Evolutionary conservation across 441 rosid species (phyloP).

Genomic region (Euphorbia celastroides): DNA sequence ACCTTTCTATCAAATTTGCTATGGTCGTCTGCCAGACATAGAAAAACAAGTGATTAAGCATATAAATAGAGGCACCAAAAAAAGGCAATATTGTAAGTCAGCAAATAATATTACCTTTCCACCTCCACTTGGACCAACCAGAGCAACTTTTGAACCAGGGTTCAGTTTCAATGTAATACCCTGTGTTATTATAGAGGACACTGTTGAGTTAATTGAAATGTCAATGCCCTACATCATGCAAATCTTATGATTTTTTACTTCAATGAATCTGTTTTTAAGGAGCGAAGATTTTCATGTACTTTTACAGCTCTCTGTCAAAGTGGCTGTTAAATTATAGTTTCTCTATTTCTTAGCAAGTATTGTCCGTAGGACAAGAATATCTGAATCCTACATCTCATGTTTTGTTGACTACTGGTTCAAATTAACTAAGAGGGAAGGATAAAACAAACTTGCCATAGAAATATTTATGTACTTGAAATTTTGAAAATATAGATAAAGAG

Average conservation of each 20-base stretch:
- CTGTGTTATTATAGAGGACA: constrained; percentile 28
- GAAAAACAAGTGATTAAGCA: not conserved
- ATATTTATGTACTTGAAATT: not conserved
- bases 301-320: not conserved
- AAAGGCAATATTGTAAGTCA: not conserved
- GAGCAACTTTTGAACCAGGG: constrained; percentile 88
- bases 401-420: not conserved
- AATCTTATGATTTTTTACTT: not conserved
- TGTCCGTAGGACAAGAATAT: not conserved
- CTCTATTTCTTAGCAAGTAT: not conserved
- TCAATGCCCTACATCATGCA: not conserved
- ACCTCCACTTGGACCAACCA: constrained; percentile 98
- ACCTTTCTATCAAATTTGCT: constrained; percentile 87
- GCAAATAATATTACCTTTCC: constrained; percentile 57
- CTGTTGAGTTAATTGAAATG: not conserved
- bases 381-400: not conserved
- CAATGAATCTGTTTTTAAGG: not conserved
- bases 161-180: constrained; percentile 76
- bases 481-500: not conserved
- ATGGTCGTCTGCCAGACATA: constrained; percentile 64
- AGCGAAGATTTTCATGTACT: not conserved
- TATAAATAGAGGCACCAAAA: not conserved
- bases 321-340: not conserved
- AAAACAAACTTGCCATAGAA: not conserved
- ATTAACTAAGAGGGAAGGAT: not conserved